Percentiles rank a stretch among this genome's conserved stretches.
Conservation (phyloP, 306 rosid species). For the Cicer pinnatifidum region DNA sequence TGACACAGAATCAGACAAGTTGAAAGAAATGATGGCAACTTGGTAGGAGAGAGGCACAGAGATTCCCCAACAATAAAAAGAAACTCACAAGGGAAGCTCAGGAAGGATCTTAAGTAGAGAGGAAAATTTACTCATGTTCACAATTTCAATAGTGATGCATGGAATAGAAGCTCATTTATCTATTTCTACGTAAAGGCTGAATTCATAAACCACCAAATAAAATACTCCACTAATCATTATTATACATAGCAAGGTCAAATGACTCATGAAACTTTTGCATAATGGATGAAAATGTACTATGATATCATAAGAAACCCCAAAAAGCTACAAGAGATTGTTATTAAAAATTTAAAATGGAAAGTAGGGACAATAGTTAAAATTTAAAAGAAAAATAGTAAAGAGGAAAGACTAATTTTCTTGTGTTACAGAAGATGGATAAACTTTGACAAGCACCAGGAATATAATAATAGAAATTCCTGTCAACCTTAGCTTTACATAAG, state of each 20-base stretch:
- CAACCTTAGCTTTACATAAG: not conserved
- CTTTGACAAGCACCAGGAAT: slow-evolving; percentile 10
- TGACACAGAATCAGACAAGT: slow-evolving; percentile 29
- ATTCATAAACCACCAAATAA: slow-evolving; percentile 34
- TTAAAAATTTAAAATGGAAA: slow-evolving; percentile 2
- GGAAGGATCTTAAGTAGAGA: slow-evolving; percentile 4
- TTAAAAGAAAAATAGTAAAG: not conserved
- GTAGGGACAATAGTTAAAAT: slow-evolving; percentile 5
- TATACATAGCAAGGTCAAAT: slow-evolving; percentile 20
- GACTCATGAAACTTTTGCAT: not conserved
- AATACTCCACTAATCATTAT: slow-evolving; percentile 13
- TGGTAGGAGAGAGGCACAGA: not conserved
- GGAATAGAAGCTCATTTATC: not conserved
- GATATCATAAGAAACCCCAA: slow-evolving; percentile 18
- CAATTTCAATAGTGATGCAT: slow-evolving; percentile 17
- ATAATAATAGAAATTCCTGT: slow-evolving; percentile 19
- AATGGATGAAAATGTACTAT: not conserved
- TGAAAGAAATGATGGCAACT: slow-evolving; percentile 30
- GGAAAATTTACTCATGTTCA: slow-evolving; percentile 18
- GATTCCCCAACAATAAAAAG: slow-evolving; percentile 14
- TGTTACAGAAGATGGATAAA: not conserved
- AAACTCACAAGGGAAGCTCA: not conserved
- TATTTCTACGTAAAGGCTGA: slow-evolving; percentile 21
- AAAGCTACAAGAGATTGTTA: not conserved
- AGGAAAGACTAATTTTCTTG: not conserved